Evolutionary conservation across 306 rosid species (phyloP), one percentile per base, ranked within the genome.

Genomic region (Dicorynia guianensis): DNA sequence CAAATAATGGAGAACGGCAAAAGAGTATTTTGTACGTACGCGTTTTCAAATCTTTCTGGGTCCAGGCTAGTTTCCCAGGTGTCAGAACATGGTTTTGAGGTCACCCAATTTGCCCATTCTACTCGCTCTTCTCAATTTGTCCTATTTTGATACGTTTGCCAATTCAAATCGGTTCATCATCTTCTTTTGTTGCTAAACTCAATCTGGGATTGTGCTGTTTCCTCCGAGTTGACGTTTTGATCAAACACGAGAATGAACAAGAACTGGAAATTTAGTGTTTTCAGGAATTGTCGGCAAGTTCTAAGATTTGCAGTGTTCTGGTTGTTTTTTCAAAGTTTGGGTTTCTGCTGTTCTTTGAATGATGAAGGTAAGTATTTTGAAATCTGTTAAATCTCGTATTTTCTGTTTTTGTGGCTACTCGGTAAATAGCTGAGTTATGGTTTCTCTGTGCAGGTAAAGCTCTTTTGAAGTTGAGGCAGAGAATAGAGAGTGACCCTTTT

Each of bases 401-500:
- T 6, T 66, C 12, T 67, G 60, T 69, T 67, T 15, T 47, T 39
- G 36, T 63, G 66, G 61, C 18, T 53, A n/a, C 44, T 15, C 30
- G 36, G 72, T 61, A 62, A 79, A 44, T 63, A 68, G 59, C 52
- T 64, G 67, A 75, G 54, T 36, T 57, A 12, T 34, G 59, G 67
- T 65, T 82, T 79, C 50, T 69, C 3, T 77, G 76, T 68, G 83
- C 77, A 93, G 98, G 97, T 88, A 85, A 88, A 83, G 85, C 91
- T 69, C 91, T 93, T 68, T 63, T 93, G 89, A 91, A 83, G 84
- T 87, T 93, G 67, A 87, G 78, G 82, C 85, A 91, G 30, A 79
- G 87, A 68, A 80, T 93, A 11, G 79, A 66, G 53, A 88, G 82
- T 68, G 98, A 93, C 59, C 98, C 98, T 7, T 91, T 85, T 68